Percentiles rank a stretch among this genome's conserved stretches.
Conservation (phyloP, 2,329 filamentous ascomycete species). For the Berkeleyomyces basicola region DNA sequence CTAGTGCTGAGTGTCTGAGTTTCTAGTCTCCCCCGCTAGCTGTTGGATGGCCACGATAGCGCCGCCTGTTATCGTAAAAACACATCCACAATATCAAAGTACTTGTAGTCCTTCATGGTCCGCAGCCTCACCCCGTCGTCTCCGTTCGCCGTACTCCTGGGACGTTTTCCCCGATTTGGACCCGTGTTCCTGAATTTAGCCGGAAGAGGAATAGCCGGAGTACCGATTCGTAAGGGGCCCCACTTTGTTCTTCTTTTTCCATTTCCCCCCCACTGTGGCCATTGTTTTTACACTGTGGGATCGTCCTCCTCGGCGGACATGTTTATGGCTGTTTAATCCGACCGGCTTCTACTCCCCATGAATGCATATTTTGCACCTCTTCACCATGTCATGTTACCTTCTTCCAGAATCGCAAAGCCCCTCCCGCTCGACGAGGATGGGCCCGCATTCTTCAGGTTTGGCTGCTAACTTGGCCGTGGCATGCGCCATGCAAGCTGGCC, state of each 20-base stretch:
- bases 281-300: not conserved
- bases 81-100: too few relatives aligned
- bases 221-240: not conserved
- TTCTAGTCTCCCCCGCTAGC: not conserved
- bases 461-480: not conserved
- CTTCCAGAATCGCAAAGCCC: not conserved
- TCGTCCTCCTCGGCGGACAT: too few relatives aligned
- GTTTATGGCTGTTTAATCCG: too few relatives aligned
- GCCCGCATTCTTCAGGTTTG: too few relatives aligned
- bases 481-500: not conserved
- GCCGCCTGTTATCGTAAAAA: too few relatives aligned
- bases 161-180: not conserved
- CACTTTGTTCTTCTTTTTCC: not conserved
- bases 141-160: not conserved
- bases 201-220: not conserved
- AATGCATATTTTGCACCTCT: too few relatives aligned
- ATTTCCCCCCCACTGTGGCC: not conserved
- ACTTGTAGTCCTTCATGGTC: not conserved
- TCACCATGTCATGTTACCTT: too few relatives aligned
- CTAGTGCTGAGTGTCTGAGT: not conserved
- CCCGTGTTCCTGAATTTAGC: not conserved
- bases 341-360: too few relatives aligned
- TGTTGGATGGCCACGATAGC: too few relatives aligned
- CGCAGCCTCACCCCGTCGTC: not conserved
- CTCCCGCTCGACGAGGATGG: not conserved